phyloP scores from a whole-genome alignment of 805 yeast species.

The Cyberlindnera euphorbiae region DNA sequence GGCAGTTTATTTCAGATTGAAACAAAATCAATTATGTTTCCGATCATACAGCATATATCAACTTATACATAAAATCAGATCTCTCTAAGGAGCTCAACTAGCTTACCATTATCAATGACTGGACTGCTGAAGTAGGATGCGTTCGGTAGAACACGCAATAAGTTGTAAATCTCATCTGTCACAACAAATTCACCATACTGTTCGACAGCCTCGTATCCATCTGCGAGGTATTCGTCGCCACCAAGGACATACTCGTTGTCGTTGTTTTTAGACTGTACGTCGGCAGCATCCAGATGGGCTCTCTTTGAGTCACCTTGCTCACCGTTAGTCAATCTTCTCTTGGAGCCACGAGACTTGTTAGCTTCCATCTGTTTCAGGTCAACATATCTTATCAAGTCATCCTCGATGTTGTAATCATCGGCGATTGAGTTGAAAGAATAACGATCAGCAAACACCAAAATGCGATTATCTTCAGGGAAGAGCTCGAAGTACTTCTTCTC shows the following conservation, averaged over 20 bases:
- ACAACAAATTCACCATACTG: slow-evolving; percentile 18
- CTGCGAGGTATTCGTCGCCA: slow-evolving; percentile 1
- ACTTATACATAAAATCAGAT: background rate
- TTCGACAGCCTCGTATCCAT: background rate
- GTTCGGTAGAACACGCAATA: slow-evolving; percentile 52
- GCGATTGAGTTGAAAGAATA: slow-evolving; percentile 26
- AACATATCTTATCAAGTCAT: slow-evolving; percentile 23
- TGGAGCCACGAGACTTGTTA: background rate
- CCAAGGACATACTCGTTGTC: background rate
- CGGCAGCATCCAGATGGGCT: too few species aligned
- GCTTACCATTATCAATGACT: slow-evolving; percentile 48
- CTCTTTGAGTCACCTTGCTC: too few species aligned
- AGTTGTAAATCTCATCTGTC: slow-evolving; percentile 41
- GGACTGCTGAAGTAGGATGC: slow-evolving; percentile 50
- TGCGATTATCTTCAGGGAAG: slow-evolving; percentile 54
- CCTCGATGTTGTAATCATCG: slow-evolving; percentile 14
- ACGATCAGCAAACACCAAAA: slow-evolving; percentile 33
- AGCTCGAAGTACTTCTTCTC: slow-evolving; percentile 60
- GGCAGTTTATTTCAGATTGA: too few species aligned
- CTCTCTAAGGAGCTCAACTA: slow-evolving; percentile 25
- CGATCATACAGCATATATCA: background rate
- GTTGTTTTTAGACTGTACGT: too few species aligned
- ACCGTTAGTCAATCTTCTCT: slow-evolving; percentile 5
- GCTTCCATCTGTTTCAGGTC: slow-evolving; percentile 22
- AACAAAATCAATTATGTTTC: too few species aligned